phyloP scores from a whole-genome alignment of 2,329 filamentous ascomycete genomes.

The Paecilomyces variotii region DNA sequence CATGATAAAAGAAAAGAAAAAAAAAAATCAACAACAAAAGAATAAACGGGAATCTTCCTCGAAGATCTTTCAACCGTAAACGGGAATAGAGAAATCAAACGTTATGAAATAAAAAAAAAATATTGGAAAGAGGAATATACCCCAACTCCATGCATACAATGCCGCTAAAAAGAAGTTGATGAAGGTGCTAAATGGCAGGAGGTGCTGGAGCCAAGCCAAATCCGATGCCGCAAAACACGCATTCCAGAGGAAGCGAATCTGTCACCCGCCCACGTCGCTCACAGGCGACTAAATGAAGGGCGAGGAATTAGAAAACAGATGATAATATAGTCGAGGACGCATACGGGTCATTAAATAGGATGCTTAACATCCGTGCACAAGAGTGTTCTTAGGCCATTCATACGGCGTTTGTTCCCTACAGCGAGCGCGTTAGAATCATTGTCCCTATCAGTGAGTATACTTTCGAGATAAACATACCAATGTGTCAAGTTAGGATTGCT shows the following conservation, averaged over 20 bases:
- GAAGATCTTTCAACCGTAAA: background rate
- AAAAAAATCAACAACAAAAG: background rate
- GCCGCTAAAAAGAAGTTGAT: background rate
- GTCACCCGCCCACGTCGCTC: constrained; percentile 20
- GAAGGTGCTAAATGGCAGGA: background rate
- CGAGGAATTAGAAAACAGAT: background rate
- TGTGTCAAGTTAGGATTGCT: constrained; percentile 55
- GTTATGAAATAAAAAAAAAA: background rate
- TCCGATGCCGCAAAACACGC: background rate
- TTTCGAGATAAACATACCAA: constrained; percentile 40
- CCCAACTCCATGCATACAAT: background rate
- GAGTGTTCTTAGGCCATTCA: constrained; percentile 16
- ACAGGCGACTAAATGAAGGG: constrained; percentile 35
- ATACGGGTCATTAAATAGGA: background rate
- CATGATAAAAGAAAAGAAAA: background rate
- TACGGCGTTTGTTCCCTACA: constrained; percentile 13
- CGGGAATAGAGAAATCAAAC: background rate
- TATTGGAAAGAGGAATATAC: background rate
- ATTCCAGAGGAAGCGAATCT: background rate
- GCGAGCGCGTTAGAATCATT: constrained; percentile 21
- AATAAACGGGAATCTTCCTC: background rate
- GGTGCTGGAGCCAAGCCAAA: background rate
- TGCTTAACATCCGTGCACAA: constrained; percentile 13
- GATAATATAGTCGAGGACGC: background rate
- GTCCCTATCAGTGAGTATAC: background rate